These are phyloP conservation scores for Talaromyces marneffei DNA, from an alignment of 2,329 filamentous ascomycete genomes.

Conservation along the genomic window DNA sequence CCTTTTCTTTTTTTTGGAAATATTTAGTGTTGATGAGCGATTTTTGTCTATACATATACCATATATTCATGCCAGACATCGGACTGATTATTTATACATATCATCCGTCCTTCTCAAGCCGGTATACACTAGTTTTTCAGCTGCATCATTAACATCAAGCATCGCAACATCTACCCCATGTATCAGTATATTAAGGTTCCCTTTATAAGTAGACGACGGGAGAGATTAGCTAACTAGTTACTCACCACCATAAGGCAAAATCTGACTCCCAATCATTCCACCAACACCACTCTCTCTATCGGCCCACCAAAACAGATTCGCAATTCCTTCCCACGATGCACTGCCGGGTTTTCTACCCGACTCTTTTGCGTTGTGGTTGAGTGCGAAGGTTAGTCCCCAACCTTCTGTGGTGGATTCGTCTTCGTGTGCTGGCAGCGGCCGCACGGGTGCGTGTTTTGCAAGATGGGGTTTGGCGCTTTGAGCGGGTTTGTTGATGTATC, in stretches of 20 bases:
- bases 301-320: slow-evolving; percentile 56
- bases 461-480: slow-evolving; percentile 46
- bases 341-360: slow-evolving; percentile 49
- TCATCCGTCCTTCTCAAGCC: slow-evolving; percentile 1
- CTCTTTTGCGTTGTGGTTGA: slow-evolving; percentile 27
- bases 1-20: background rate
- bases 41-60: slow-evolving; percentile 6
- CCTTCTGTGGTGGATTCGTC: slow-evolving; percentile 48
- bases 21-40: background rate
- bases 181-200: background rate
- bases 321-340: slow-evolving; percentile 51
- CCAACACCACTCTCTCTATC: slow-evolving; percentile 53
- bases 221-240: background rate
- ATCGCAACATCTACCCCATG: slow-evolving; percentile 8
- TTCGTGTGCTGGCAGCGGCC: background rate
- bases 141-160: slow-evolving; percentile 8
- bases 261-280: slow-evolving; percentile 47
- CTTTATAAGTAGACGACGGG: background rate
- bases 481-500: slow-evolving; percentile 47
- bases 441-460: slow-evolving; percentile 32
- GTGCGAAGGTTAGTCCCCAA: slow-evolving; percentile 56
- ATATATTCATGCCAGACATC: background rate
- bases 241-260: slow-evolving; percentile 43
- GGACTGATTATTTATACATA: background rate
- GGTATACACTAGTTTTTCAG: slow-evolving; percentile 8